Evolutionary conservation across 495 filamentous ascomycete genomes (phyloP).

Genomic region (Clohesyomyces aquaticus): DNA sequence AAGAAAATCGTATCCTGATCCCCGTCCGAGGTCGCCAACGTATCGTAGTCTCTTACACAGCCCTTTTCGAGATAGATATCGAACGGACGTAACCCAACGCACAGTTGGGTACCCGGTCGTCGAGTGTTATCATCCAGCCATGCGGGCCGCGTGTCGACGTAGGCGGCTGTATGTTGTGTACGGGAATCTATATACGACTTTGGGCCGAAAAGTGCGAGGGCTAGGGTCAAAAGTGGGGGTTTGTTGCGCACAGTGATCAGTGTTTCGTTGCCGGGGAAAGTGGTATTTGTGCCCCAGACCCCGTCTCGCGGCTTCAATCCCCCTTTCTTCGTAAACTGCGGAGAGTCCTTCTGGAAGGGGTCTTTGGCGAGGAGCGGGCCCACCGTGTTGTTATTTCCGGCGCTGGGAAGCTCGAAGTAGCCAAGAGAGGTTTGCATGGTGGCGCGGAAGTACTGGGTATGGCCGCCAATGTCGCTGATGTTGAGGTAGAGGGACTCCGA

Average conservation of each 20-base stretch:
- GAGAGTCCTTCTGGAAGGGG: not conserved
- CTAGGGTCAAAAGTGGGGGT: conserved; percentile 4
- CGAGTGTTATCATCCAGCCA: not conserved
- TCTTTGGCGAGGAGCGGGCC: conserved; percentile 16
- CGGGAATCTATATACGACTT: conserved; percentile 8
- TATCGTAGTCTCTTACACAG: not conserved
- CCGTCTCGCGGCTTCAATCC: not conserved
- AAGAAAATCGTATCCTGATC: not conserved
- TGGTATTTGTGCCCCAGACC: not conserved
- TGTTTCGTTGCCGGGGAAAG: not conserved
- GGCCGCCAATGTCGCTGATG: not conserved
- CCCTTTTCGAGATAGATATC: not conserved
- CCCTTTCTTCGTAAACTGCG: not conserved
- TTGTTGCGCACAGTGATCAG: not conserved
- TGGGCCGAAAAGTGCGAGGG: conserved; percentile 14
- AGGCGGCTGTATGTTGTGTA: not conserved
- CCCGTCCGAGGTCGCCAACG: too few species aligned
- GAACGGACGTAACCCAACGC: not conserved
- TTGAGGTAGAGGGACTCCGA: conserved; percentile 18
- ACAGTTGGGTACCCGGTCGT: not conserved
- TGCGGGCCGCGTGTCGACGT: not conserved
- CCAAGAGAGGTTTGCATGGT: conserved; percentile 4
- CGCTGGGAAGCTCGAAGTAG: conserved; percentile 22
- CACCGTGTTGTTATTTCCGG: conserved; percentile 3
- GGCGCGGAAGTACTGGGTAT: not conserved